These are phyloP conservation scores for Schoenoplectus tabernaemontani DNA, from an alignment of 202 grass and related monocot species.

Conservation along the genomic window DNA sequence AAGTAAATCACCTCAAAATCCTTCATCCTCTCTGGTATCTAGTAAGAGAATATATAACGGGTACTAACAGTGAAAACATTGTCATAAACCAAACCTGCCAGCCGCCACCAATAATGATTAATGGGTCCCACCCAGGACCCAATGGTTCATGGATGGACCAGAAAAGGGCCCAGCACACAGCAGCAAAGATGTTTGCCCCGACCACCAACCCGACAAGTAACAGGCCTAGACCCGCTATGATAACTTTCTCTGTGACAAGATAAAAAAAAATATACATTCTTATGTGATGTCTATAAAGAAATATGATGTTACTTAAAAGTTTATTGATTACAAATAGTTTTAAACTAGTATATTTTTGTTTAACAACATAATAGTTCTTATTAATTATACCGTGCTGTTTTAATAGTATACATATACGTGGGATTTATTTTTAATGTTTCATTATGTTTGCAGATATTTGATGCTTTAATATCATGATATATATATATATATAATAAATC, in stretches of 20 bases:
- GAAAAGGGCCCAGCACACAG: conserved; percentile 65
- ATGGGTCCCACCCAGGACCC: conserved; percentile 79
- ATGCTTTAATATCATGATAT: too few relatives aligned
- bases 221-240: conserved; percentile 29
- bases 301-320: too few relatives aligned
- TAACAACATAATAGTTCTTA: too few relatives aligned
- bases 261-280: conserved; percentile 90
- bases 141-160: conserved; percentile 84
- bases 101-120: conserved; percentile 41
- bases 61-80: conserved; percentile 33
- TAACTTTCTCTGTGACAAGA: conserved; percentile 43
- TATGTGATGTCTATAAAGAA: too few relatives aligned
- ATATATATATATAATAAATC: too few relatives aligned
- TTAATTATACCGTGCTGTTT: too few relatives aligned
- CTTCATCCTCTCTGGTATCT: conserved; percentile 31
- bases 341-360: too few relatives aligned
- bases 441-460: too few relatives aligned
- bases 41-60: conserved; percentile 38
- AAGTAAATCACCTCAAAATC: conserved; percentile 28
- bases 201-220: conserved; percentile 62
- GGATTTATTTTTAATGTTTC: too few relatives aligned
- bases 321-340: too few relatives aligned
- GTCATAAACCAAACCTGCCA: conserved; percentile 54
- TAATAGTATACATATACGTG: too few relatives aligned
- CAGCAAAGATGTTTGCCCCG: conserved; percentile 67